These are phyloP conservation scores for Mucor circinelloides DNA, from an alignment of 371 early-diverging fungal species.

Conservation along the genomic window DNA sequence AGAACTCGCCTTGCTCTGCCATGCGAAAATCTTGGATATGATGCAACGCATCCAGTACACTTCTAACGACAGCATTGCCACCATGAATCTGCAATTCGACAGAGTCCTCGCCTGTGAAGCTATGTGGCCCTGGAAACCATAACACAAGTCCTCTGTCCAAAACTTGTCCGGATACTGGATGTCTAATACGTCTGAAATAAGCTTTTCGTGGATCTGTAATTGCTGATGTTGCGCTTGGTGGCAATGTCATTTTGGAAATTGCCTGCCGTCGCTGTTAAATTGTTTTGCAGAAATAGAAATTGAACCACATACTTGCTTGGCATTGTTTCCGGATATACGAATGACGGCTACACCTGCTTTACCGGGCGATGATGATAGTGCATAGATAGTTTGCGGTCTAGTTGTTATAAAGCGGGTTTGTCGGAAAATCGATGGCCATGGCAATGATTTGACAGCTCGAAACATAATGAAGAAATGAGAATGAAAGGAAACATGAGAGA, in stretches of 20 bases:
- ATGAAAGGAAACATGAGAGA: too few species aligned
- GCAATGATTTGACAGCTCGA: background rate
- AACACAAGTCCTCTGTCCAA: slow-evolving; percentile 67
- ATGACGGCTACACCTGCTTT: slow-evolving; percentile 84
- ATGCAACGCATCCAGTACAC: slow-evolving; percentile 62
- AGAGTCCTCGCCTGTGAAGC: slow-evolving; percentile 83
- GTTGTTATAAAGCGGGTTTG: background rate
- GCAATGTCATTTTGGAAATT: slow-evolving; percentile 18
- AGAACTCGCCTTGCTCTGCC: slow-evolving; percentile 84
- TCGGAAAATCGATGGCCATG: background rate
- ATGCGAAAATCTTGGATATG: slow-evolving; percentile 53
- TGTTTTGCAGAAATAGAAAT: background rate
- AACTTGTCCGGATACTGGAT: slow-evolving; percentile 50
- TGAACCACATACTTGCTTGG: slow-evolving; percentile 42
- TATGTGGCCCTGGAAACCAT: slow-evolving; percentile 74
- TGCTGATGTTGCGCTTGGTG: slow-evolving; percentile 7
- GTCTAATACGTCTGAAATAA: slow-evolving; percentile 49
- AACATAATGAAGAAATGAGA: background rate
- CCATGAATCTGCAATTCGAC: slow-evolving; percentile 85
- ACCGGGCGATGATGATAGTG: slow-evolving; percentile 75
- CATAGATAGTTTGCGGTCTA: slow-evolving; percentile 66
- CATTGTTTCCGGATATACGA: slow-evolving; percentile 71
- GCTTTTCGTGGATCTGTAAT: slow-evolving; percentile 52
- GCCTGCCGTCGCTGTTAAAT: background rate
- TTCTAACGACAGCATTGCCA: slow-evolving; percentile 70